phyloP scores from a whole-genome alignment of 2,329 filamentous ascomycete genomes.

The Arachnopeziza araneosa region DNA sequence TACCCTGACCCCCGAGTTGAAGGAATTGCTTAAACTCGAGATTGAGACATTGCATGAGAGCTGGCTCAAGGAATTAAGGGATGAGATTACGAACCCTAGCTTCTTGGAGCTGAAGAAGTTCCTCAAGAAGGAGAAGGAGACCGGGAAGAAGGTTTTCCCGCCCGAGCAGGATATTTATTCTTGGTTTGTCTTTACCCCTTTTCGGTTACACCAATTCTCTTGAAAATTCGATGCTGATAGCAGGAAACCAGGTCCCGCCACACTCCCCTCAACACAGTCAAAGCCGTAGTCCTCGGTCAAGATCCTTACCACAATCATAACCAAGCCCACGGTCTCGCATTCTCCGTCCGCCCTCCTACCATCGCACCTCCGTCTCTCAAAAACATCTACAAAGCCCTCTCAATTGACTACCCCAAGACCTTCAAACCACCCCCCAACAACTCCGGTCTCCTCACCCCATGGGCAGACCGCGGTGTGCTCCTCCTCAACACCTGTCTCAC shows the following conservation, averaged over 20 bases:
- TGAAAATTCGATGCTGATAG: too few species aligned
- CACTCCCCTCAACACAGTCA: conserved; percentile 82
- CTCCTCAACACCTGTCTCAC: conserved; percentile 94
- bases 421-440: conserved; percentile 72
- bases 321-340: conserved; percentile 93
- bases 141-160: conserved; percentile 77
- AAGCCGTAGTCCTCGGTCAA: conserved; percentile 89
- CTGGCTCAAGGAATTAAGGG: conserved; percentile 79
- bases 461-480: conserved; percentile 89
- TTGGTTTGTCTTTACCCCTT: conserved; percentile 54
- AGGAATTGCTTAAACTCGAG: conserved; percentile 75
- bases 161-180: conserved; percentile 87
- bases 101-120: conserved; percentile 89
- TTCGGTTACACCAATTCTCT: neutral
- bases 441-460: conserved; percentile 79
- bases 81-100: conserved; percentile 71
- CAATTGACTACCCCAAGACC: conserved; percentile 72
- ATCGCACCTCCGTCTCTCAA: conserved; percentile 81
- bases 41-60: conserved; percentile 88
- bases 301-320: conserved; percentile 96
- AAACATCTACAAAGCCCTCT: conserved; percentile 88
- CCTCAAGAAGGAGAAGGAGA: conserved; percentile 68
- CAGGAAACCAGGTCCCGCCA: conserved; percentile 76
- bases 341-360: conserved; percentile 87
- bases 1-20: conserved; percentile 74